Evolutionary conservation across 768 basidiomycete species (phyloP).

Genomic region (Auricularia heimuer): DNA sequence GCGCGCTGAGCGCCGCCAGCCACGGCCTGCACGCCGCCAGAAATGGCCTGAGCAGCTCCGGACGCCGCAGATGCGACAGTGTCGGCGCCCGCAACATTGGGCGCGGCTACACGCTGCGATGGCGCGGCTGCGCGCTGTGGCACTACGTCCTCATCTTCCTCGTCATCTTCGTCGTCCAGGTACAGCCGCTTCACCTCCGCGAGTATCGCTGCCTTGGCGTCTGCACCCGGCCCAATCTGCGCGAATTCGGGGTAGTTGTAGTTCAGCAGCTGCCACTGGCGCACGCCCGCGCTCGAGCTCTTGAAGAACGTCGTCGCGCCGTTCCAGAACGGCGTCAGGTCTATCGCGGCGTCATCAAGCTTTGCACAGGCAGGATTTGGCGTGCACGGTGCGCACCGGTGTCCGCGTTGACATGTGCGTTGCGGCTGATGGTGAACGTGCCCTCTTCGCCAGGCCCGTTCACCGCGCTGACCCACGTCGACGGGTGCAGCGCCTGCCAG

Average conservation of each 20-base stretch:
- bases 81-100: no score
- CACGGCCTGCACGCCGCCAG: neutral
- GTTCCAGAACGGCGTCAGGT: conserved; percentile 40
- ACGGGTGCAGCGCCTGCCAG: conserved; percentile 38
- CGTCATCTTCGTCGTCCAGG: neutral
- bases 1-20: neutral
- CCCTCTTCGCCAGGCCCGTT: conserved; percentile 9
- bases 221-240: conserved; percentile 12
- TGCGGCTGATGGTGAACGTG: conserved; percentile 4
- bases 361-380: neutral
- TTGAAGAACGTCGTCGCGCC: conserved; percentile 29
- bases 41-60: neutral
- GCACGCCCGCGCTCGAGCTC: conserved; percentile 19
- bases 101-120: neutral
- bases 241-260: conserved; percentile 46
- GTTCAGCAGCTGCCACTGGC: conserved; percentile 24
- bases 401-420: conserved; percentile 9
- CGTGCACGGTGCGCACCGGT: conserved; percentile 16
- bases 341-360: conserved; percentile 15
- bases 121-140: neutral
- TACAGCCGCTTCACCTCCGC: conserved; percentile 3
- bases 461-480: conserved; percentile 27
- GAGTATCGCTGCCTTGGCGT: neutral
- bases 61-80: neutral
- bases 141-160: neutral